Conservation (phyloP, 805 yeast species). For the Spencermartinsiella europaea region DNA sequence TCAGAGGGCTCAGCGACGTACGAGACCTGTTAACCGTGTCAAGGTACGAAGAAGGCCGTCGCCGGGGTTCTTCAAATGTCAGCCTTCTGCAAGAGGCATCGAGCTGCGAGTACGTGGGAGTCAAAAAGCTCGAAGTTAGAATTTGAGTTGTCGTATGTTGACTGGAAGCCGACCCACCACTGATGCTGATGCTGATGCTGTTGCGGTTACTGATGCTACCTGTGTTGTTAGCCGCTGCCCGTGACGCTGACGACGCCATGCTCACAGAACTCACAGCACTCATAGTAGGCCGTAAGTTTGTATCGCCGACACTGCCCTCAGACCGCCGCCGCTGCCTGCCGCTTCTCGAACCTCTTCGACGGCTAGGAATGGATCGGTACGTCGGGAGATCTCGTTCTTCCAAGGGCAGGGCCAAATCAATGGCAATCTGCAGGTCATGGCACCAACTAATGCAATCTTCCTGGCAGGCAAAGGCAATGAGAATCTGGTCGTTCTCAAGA, state of each 20-base stretch:
- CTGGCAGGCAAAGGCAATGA: constrained; percentile 57
- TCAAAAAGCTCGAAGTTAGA: not conserved
- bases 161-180: not conserved
- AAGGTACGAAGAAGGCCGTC: not conserved
- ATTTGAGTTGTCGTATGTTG: not conserved
- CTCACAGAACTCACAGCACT: constrained; percentile 1
- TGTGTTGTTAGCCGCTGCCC: too few relatives aligned
- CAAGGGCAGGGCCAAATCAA: constrained; percentile 74
- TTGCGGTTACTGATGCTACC: not conserved
- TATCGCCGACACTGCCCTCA: constrained; percentile 8
- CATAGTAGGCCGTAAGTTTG: constrained; percentile 7
- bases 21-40: not conserved
- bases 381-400: constrained; percentile 66
- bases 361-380: constrained; percentile 73
- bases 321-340: constrained; percentile 9
- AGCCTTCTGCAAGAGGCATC: not conserved
- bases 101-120: not conserved
- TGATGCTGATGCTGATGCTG: not conserved
- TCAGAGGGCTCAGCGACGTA: not conserved
- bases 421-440: constrained; percentile 63
- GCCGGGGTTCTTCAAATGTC: not conserved
- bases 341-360: constrained; percentile 6
- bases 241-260: not conserved
- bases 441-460: constrained; percentile 78
- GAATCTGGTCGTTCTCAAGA: constrained; percentile 75